Percentiles rank a stretch among this genome's conserved stretches.
Evolutionary conservation across 768 basidiomycete species (phyloP).

Genomic region (Baorangia bicolor): DNA sequence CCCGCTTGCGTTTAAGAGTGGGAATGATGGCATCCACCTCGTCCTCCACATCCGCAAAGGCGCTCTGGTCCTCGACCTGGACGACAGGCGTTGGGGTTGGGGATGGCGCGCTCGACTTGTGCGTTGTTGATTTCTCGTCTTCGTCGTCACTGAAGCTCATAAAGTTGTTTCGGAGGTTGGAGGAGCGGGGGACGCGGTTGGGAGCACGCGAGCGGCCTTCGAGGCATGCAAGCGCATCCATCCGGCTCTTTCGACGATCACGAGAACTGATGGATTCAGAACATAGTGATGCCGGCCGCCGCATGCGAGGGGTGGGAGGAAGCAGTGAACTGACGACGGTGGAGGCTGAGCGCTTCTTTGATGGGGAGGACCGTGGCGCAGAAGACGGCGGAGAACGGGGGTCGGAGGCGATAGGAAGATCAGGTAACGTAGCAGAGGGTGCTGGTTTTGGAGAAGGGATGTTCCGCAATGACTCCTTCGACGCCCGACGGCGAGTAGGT

Average conservation of each 20-base stretch:
- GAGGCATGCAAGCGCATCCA: constrained; percentile 61
- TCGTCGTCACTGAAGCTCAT: constrained; percentile 72
- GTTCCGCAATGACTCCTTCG: constrained; percentile 43
- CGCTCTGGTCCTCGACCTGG: constrained; percentile 23
- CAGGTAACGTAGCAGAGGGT: constrained; percentile 52
- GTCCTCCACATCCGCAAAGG: constrained; percentile 34
- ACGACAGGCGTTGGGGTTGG: constrained; percentile 9
- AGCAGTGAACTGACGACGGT: constrained; percentile 19
- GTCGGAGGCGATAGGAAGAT: constrained; percentile 32
- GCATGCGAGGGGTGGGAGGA: constrained; percentile 13
- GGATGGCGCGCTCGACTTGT: constrained; percentile 1
- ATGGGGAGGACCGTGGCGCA: neutral
- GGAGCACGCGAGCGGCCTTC: constrained; percentile 48
- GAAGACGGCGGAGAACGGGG: neutral
- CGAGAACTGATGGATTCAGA: constrained; percentile 45
- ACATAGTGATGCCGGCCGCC: constrained; percentile 16
- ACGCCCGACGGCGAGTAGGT: constrained; percentile 30
- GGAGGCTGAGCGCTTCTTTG: constrained; percentile 14
- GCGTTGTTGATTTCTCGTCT: constrained; percentile 35
- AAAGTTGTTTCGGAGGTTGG: constrained; percentile 44
- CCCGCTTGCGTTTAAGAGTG: constrained; percentile 6
- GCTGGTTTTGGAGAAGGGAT: constrained; percentile 63
- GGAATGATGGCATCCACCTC: constrained; percentile 30
- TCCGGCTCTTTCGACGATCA: constrained; percentile 48
- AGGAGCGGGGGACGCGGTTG: constrained; percentile 18